Percentiles rank a stretch among this genome's conserved stretches.
Evolutionary conservation across 2,329 filamentous ascomycete species (phyloP).

Genomic region (Aotearoamyces nothofagi): DNA sequence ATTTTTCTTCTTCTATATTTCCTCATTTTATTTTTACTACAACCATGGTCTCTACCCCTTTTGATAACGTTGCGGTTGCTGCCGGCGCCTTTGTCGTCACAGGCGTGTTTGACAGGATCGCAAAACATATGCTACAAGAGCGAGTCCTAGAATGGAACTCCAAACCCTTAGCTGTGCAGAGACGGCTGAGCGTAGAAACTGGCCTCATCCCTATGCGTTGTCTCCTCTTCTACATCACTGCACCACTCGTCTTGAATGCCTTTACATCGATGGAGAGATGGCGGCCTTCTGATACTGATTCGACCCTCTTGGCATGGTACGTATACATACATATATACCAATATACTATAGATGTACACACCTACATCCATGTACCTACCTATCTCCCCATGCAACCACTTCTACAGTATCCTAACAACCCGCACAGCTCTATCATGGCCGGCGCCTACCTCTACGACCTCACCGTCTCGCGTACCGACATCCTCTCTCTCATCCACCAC

Average conservation of each 20-base stretch:
- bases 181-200: constrained; percentile 1
- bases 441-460: constrained; percentile 2
- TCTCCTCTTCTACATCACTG: too few relatives aligned
- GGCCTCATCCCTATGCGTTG: constrained; percentile 2
- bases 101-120: constrained; percentile 1
- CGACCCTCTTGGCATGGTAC: constrained; percentile 3
- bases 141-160: constrained; percentile 1
- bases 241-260: constrained; percentile 2
- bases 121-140: background rate
- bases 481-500: constrained; percentile 4
- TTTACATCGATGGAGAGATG: constrained; percentile 2
- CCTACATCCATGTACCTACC: background rate
- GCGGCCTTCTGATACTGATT: constrained; percentile 1
- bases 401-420: too few relatives aligned
- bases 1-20: too few relatives aligned
- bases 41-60: constrained; percentile 1
- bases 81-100: constrained; percentile 1
- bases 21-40: too few relatives aligned
- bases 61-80: background rate
- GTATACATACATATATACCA: background rate
- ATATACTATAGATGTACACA: background rate
- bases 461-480: constrained; percentile 2
- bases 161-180: constrained; percentile 1
- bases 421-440: constrained; percentile 2
- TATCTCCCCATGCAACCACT: background rate